phyloP scores from a whole-genome alignment of 441 rosid genomes.

The Populus hybrid region DNA sequence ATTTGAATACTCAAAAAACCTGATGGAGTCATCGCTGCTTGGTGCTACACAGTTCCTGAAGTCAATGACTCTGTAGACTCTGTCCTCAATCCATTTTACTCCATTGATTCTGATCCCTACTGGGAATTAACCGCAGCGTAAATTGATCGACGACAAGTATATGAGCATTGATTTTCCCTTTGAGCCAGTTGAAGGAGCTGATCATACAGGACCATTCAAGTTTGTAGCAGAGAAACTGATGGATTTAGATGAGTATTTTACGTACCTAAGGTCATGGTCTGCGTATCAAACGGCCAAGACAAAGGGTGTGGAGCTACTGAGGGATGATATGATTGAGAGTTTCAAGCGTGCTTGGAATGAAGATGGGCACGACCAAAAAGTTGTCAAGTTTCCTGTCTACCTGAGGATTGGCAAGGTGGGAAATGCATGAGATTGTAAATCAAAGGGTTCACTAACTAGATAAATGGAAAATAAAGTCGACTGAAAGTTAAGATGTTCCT shows the following conservation, averaged over 20 bases:
- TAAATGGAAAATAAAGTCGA: not conserved
- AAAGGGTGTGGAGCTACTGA: conserved; percentile 54
- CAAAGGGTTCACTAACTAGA: not conserved
- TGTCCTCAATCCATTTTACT: too few species aligned
- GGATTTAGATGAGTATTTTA: too few species aligned
- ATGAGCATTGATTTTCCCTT: too few species aligned
- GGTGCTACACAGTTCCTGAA: conserved; percentile 79
- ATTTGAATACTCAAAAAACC: conserved; percentile 64
- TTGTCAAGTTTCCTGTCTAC: conserved; percentile 58
- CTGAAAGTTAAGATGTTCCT: not conserved
- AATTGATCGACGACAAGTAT: too few species aligned
- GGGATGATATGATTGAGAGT: conserved; percentile 32
- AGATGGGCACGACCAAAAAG: conserved; percentile 41
- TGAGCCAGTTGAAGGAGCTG: too few species aligned
- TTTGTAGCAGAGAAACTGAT: too few species aligned
- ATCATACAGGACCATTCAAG: too few species aligned
- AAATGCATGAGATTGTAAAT: not conserved
- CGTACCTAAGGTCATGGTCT: too few species aligned
- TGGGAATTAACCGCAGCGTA: too few species aligned
- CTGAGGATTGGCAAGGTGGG: conserved; percentile 52
- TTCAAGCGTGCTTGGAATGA: conserved; percentile 60
- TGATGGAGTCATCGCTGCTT: conserved; percentile 65
- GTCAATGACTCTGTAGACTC: conserved; percentile 47
- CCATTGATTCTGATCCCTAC: too few species aligned
- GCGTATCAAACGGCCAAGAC: too few species aligned